phyloP scores from a whole-genome alignment of 352 stramenopile species.

The Phytopythium litorale region DNA sequence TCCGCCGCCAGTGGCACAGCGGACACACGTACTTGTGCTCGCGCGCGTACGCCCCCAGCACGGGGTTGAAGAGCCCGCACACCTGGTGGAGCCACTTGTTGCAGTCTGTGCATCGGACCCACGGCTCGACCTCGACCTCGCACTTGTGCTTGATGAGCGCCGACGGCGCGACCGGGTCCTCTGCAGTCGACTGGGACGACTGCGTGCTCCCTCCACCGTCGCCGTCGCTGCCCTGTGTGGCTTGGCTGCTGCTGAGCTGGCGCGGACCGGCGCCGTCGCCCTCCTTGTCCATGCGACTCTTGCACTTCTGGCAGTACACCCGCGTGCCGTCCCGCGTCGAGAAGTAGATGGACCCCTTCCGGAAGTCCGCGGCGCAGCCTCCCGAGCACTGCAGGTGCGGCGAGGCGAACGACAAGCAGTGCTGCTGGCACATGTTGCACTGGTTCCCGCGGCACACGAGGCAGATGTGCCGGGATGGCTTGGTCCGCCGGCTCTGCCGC shows the following conservation, averaged over 20 bases:
- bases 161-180: neutral
- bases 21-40: constrained; percentile 56
- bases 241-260: constrained; percentile 1
- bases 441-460: constrained; percentile 57
- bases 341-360: constrained; percentile 75
- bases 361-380: constrained; percentile 70
- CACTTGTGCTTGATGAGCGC: constrained; percentile 62
- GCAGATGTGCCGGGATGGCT: constrained; percentile 42
- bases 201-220: constrained; percentile 13
- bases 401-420: constrained; percentile 55
- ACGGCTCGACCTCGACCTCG: constrained; percentile 68
- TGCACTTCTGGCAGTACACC: constrained; percentile 80
- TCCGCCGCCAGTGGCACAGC: constrained; percentile 45
- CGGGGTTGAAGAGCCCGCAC: constrained; percentile 92
- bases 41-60: constrained; percentile 46
- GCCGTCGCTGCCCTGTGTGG: constrained; percentile 1
- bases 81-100: constrained; percentile 87
- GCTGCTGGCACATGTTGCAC: constrained; percentile 71
- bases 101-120: constrained; percentile 82
- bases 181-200: constrained; percentile 2
- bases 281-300: constrained; percentile 33
- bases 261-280: constrained; percentile 5
- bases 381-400: constrained; percentile 74
- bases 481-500: constrained; percentile 39
- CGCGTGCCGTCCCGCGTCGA: constrained; percentile 69